These are phyloP conservation scores for Fusarium sp. DNA, from an alignment of 2,329 filamentous ascomycete genomes.

Conservation along the genomic window DNA sequence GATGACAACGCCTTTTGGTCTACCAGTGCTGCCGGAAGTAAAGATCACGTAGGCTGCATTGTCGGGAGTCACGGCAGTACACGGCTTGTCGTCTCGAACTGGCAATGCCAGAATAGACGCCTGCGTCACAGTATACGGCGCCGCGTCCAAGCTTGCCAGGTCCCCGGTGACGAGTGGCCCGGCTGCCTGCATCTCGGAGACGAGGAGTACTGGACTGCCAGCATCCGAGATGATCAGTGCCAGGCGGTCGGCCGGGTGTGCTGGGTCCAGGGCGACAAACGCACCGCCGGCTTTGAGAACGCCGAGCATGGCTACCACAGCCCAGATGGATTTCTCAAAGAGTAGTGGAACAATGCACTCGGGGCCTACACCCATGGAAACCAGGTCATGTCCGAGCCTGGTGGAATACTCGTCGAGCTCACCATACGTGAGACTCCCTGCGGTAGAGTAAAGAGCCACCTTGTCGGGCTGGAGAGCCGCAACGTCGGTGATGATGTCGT, in stretches of 20 bases:
- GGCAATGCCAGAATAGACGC: slow-evolving; percentile 3
- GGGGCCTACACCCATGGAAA: background rate
- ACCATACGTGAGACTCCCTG: slow-evolving; percentile 3
- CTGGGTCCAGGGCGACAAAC: slow-evolving; percentile 27
- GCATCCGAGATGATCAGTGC: slow-evolving; percentile 2
- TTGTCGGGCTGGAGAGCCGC: background rate
- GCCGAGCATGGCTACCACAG: slow-evolving; percentile 36
- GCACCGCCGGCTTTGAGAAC: slow-evolving; percentile 43
- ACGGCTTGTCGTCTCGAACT: background rate
- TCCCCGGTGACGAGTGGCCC: background rate
- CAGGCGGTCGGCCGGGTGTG: background rate
- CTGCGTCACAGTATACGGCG: background rate
- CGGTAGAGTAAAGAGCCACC: slow-evolving; percentile 2
- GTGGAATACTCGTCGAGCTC: slow-evolving; percentile 3
- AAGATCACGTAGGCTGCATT: slow-evolving; percentile 51
- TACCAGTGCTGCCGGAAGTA: slow-evolving; percentile 64
- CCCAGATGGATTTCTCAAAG: slow-evolving; percentile 40
- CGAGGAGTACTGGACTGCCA: slow-evolving; percentile 4
- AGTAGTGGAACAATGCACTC: slow-evolving; percentile 44
- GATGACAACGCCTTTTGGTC: slow-evolving; percentile 61
- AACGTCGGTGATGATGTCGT: background rate
- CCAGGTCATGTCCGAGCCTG: background rate
- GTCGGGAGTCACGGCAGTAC: background rate
- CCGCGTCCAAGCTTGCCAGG: background rate
- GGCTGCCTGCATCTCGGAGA: slow-evolving; percentile 1